Evolutionary conservation across 1,284 basidiomycete species (phyloP).

Genomic region (Rhizopogon hawkerae): DNA sequence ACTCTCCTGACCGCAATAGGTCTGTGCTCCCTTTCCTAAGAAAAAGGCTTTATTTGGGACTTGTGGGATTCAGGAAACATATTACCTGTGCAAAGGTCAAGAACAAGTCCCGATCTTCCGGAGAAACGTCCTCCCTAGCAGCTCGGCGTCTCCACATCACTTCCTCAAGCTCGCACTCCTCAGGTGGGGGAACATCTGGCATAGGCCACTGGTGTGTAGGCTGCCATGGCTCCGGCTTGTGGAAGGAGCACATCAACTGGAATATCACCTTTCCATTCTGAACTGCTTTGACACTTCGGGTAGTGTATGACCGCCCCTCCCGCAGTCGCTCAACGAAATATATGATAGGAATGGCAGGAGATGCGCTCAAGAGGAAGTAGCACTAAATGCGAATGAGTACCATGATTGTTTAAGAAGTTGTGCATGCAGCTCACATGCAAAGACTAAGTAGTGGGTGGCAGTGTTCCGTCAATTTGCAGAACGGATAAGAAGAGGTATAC

Average conservation of each 20-base stretch:
- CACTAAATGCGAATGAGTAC: slow-evolving; percentile 39
- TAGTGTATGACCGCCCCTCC: slow-evolving; percentile 66
- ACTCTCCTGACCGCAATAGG: slow-evolving; percentile 62
- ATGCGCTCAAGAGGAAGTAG: slow-evolving; percentile 76
- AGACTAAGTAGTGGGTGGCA: slow-evolving; percentile 37
- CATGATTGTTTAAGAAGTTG: neutral
- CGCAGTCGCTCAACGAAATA: slow-evolving; percentile 85
- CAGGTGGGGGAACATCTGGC: slow-evolving; percentile 53
- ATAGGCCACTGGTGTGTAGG: slow-evolving; percentile 57
- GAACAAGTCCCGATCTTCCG: slow-evolving; percentile 26
- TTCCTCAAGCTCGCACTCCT: slow-evolving; percentile 59
- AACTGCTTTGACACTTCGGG: slow-evolving; percentile 61
- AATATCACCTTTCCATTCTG: slow-evolving; percentile 78
- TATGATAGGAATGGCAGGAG: slow-evolving; percentile 69
- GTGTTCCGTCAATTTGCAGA: neutral
- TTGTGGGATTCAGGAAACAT: slow-evolving; percentile 8
- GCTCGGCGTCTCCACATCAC: slow-evolving; percentile 32
- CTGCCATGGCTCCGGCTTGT: slow-evolving; percentile 71
- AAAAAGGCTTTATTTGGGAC: neutral
- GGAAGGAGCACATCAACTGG: slow-evolving; percentile 80
- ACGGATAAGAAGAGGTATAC: neutral
- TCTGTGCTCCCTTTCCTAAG: slow-evolving; percentile 59
- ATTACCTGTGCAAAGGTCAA: slow-evolving; percentile 38
- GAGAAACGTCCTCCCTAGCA: slow-evolving; percentile 28
- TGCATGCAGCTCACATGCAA: slow-evolving; percentile 48